Evolutionary conservation across 2,329 filamentous ascomycete species (phyloP).

Genomic region (Arthroderma sp.): DNA sequence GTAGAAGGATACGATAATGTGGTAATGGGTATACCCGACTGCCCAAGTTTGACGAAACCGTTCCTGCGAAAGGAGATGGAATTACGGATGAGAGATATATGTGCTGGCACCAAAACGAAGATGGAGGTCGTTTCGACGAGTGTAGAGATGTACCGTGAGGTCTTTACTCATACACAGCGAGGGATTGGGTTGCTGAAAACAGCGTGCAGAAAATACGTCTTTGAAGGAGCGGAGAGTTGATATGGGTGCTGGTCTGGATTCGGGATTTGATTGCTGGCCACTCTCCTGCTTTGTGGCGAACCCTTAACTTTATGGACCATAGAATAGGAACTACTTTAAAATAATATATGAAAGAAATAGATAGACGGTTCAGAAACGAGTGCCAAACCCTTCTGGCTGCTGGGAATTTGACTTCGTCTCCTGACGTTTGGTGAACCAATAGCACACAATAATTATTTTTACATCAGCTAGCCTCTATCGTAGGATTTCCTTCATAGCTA

Average conservation of each 20-base stretch:
- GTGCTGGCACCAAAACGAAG: slow-evolving; percentile 67
- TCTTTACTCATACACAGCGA: slow-evolving; percentile 70
- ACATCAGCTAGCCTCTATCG: too few species aligned
- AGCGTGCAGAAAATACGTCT: slow-evolving; percentile 46
- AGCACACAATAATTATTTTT: too few species aligned
- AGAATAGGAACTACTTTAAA: too few species aligned
- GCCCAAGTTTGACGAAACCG: slow-evolving; percentile 71
- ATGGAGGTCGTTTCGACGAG: slow-evolving; percentile 68
- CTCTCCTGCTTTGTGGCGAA: too few species aligned
- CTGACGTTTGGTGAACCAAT: too few species aligned
- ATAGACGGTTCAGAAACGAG: too few species aligned
- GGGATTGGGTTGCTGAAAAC: slow-evolving; percentile 53
- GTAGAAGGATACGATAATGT: slow-evolving; percentile 92
- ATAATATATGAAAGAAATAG: too few species aligned
- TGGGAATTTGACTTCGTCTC: too few species aligned
- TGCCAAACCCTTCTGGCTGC: too few species aligned
- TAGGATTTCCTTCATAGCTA: too few species aligned
- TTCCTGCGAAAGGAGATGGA: slow-evolving; percentile 98
- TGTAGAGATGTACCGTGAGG: slow-evolving; percentile 70
- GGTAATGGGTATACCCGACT: slow-evolving; percentile 59
- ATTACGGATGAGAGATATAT: slow-evolving; percentile 90
- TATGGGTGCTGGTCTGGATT: not conserved
- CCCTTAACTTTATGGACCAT: too few species aligned
- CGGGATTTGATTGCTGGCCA: too few species aligned
- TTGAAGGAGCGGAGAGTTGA: slow-evolving; percentile 12